Conservation (phyloP, 805 yeast genomes). For the Komagataella pastoris region DNA sequence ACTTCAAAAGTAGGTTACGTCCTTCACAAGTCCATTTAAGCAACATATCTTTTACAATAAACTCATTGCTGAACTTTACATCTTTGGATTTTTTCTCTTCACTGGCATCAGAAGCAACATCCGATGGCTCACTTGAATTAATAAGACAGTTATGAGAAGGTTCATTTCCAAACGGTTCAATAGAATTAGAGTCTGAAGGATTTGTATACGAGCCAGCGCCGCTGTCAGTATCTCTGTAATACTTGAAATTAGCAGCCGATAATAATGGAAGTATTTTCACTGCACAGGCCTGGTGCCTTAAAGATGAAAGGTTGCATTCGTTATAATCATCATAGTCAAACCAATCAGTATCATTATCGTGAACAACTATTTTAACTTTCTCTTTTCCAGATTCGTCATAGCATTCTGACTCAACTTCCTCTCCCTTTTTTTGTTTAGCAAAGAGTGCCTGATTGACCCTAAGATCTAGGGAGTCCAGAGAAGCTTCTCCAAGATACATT, state of each 20-base stretch:
- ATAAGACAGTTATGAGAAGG: constrained; percentile 52
- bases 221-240: constrained; percentile 40
- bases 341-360: constrained; percentile 47
- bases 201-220: constrained; percentile 24
- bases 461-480: constrained; percentile 41
- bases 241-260: constrained; percentile 57
- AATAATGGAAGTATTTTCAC: constrained; percentile 49
- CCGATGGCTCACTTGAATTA: constrained; percentile 11
- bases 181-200: constrained; percentile 16
- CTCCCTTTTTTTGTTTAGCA: not conserved
- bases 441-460: constrained; percentile 40
- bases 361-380: not conserved
- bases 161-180: constrained; percentile 36
- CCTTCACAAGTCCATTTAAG: constrained; percentile 68
- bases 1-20: constrained; percentile 51
- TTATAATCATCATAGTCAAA: constrained; percentile 47
- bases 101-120: constrained; percentile 7
- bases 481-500: constrained; percentile 54
- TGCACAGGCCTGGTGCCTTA: constrained; percentile 19
- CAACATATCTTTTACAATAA: constrained; percentile 58
- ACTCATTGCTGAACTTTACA: constrained; percentile 43
- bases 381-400: constrained; percentile 8
- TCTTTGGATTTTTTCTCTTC: constrained; percentile 4
- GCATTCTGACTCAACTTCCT: constrained; percentile 1
- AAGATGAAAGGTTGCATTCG: constrained; percentile 35